phyloP scores from a whole-genome alignment of 805 yeast genomes.

The Candida argentea region DNA sequence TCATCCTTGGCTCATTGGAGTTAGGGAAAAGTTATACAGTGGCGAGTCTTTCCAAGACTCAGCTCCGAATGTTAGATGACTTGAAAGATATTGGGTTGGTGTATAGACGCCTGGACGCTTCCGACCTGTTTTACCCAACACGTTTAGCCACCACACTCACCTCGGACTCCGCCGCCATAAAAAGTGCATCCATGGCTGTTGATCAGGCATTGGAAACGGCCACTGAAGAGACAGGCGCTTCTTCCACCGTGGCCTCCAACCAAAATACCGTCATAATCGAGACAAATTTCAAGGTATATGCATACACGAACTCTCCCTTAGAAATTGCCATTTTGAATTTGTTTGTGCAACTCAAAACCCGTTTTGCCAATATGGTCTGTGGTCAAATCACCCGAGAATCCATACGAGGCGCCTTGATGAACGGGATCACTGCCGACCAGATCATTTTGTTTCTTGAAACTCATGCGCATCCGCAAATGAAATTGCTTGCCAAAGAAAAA shows the following conservation, averaged over 20 bases:
- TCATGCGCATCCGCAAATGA: conserved; percentile 93
- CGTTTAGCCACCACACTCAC: conserved; percentile 83
- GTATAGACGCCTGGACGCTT: conserved; percentile 45
- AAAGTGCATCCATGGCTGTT: conserved; percentile 68
- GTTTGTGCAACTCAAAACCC: conserved; percentile 73
- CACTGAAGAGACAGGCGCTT: conserved; percentile 4
- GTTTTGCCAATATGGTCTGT: conserved; percentile 87
- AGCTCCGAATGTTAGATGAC: conserved; percentile 78
- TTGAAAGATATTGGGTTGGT: conserved; percentile 86
- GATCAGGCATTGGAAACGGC: conserved; percentile 44
- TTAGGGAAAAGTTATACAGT: conserved; percentile 79
- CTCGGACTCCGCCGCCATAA: conserved; percentile 63
- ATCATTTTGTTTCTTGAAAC: conserved; percentile 79
- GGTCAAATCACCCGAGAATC: conserved; percentile 93
- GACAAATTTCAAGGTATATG: conserved; percentile 87
- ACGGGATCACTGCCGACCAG: conserved; percentile 94
- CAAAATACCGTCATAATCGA: conserved; percentile 78
- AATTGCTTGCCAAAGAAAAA: conserved; percentile 58
- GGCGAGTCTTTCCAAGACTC: conserved; percentile 65
- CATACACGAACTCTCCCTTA: conserved; percentile 87
- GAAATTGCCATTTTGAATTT: conserved; percentile 88
- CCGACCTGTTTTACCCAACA: conserved; percentile 77
- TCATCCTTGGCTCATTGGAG: conserved; percentile 87
- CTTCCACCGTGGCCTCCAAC: conserved; percentile 8
- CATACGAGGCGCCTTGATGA: conserved; percentile 67